Evolutionary conservation across 78 protist genomes (phyloP).

Genomic region (Paratrimastix pyriformis): DNA sequence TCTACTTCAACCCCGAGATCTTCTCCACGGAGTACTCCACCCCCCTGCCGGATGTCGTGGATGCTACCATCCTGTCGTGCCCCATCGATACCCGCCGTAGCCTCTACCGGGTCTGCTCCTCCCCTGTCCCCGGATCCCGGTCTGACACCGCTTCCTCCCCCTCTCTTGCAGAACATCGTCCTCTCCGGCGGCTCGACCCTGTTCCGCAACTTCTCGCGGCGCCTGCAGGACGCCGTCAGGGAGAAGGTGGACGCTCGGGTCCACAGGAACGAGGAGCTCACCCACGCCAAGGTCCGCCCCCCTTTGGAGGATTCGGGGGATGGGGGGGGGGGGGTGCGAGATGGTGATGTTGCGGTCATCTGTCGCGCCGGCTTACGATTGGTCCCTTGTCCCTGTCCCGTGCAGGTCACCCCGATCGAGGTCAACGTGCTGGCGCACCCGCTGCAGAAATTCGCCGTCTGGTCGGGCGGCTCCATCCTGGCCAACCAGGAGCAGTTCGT

Average conservation of each 20-base stretch:
- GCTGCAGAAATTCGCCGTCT: conserved; percentile 58
- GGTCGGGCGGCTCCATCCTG: conserved; percentile 70
- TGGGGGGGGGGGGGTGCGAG: too few species aligned
- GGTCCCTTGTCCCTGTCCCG: too few species aligned
- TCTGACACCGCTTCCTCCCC: too few species aligned
- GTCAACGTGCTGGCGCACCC: conserved; percentile 87
- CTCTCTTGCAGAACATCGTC: conserved; percentile 67
- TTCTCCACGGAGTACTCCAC: conserved; percentile 67
- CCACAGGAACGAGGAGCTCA: conserved; percentile 45
- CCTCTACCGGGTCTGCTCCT: conserved; percentile 61
- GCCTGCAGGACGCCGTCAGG: conserved; percentile 83
- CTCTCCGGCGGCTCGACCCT: conserved; percentile 98
- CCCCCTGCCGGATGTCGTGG: conserved; percentile 78
- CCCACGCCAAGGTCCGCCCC: conserved; percentile 51
- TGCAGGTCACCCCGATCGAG: conserved; percentile 69
- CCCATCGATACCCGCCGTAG: conserved; percentile 90
- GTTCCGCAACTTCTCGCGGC: conserved; percentile 89
- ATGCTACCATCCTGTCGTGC: conserved; percentile 62
- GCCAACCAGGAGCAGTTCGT: conserved; percentile 70
- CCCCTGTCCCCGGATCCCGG: too few species aligned
- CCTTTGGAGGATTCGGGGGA: too few species aligned
- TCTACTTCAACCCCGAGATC: conserved; percentile 98
- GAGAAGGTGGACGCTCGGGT: conserved; percentile 4
- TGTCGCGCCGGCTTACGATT: too few species aligned
- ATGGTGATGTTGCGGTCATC: too few species aligned